Evolutionary conservation across 768 basidiomycete genomes (phyloP), one percentile per base, ranked within the genome.

Genomic region (Hericium erinaceus): DNA sequence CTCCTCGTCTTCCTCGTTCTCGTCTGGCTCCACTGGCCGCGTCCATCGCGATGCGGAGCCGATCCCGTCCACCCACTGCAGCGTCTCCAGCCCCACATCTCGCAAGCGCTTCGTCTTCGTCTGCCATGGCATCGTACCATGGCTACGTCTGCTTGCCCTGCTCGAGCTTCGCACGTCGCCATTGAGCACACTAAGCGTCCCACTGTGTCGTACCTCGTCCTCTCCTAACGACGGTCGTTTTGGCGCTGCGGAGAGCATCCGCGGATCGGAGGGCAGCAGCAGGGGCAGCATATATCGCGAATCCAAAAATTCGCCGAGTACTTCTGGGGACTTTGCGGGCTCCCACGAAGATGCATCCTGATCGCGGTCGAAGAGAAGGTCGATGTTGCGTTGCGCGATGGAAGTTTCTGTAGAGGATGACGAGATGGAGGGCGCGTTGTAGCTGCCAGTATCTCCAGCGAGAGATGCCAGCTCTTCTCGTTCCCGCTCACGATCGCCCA

Each of bases 271-370:
- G 7, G 95, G 95, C 52, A 97, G 83, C 20, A 83, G 76, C 51
- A 95, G 75, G 1, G 92, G 92, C 22, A 98, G 80, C 93, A 98
- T 98, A 69, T 88, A 83, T 61, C 94, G 80, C 24, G 91, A 93
- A 69, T 99, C 94, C 61, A 98, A 75, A 24, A 98, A 73, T 69
- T 99, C 97, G 33, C 94, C 94, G 1, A 94, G 79, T 24, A 85
- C 85, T 65, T 89, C 88, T 0, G 92, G 87, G 18, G 91, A 80
- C 54, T 80, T 80, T 0, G 82, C 76, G 13, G 94, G 90, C 56
- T 85, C 83, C 86, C 94, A 98, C 4, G 79, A 69, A 0, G 83
- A 80, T 46, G 82, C 79, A 39, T 85, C 83, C 37, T 79, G 75
- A 0, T 73, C 69, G 58, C 77, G 81, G 69, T 92, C 87, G 65